These are phyloP conservation scores for Massariosphaeria phaeospora DNA, from an alignment of 495 filamentous ascomycete species.

Conservation along the genomic window DNA sequence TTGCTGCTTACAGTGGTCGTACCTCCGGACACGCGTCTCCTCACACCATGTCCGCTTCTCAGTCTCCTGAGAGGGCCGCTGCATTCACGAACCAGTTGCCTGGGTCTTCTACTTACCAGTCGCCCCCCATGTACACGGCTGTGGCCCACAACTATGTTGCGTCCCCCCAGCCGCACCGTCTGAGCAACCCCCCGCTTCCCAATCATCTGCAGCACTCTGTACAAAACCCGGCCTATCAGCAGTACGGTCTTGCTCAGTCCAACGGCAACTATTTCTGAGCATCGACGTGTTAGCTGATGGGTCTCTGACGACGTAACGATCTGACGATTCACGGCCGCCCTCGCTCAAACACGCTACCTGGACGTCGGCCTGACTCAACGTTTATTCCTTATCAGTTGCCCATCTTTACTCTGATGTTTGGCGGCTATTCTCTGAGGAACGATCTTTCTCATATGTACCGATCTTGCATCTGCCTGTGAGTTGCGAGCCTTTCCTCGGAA, in stretches of 20 bases:
- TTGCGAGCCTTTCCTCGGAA: background rate
- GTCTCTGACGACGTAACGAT: constrained; percentile 22
- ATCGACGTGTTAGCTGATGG: background rate
- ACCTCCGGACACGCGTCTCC: constrained; percentile 28
- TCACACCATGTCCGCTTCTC: constrained; percentile 23
- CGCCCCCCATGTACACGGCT: constrained; percentile 28
- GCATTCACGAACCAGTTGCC: constrained; percentile 24
- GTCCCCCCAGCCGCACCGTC: constrained; percentile 32
- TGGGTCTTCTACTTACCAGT: constrained; percentile 11
- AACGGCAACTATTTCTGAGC: constrained; percentile 27
- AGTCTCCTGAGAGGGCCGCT: constrained; percentile 18
- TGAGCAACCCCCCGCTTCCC: constrained; percentile 34
- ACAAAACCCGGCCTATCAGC: constrained; percentile 25
- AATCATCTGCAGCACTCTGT: constrained; percentile 34
- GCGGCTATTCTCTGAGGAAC: constrained; percentile 13
- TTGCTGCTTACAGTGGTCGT: constrained; percentile 23
- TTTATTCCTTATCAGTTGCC: constrained; percentile 21
- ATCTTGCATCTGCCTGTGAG: background rate
- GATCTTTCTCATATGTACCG: constrained; percentile 11
- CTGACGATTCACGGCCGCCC: constrained; percentile 27
- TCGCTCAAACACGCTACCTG: constrained; percentile 17
- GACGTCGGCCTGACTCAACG: constrained; percentile 9
- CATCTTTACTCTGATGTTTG: constrained; percentile 18
- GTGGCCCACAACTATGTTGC: constrained; percentile 29
- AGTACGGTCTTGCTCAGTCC: constrained; percentile 16